phyloP scores from a whole-genome alignment of 192 early-diverging fungal species.

The Coemansia sp. region DNA sequence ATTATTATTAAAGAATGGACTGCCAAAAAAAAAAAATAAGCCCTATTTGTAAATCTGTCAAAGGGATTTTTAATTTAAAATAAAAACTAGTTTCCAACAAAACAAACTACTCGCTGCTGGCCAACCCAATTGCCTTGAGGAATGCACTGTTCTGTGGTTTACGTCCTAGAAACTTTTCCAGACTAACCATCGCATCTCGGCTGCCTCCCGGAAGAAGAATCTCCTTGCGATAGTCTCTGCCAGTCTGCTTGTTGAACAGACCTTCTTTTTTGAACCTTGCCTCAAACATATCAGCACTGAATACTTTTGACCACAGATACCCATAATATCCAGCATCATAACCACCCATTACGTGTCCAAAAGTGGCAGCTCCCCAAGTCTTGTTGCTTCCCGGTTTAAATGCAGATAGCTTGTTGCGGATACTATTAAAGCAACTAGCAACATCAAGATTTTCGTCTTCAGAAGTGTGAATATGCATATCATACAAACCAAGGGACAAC shows the following conservation, averaged over 20 bases:
- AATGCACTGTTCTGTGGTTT: slow-evolving; percentile 73
- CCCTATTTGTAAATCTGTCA: neutral
- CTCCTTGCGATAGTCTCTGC: slow-evolving; percentile 21
- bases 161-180: slow-evolving; percentile 73
- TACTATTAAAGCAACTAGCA: slow-evolving; percentile 28
- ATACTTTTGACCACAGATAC: slow-evolving; percentile 76
- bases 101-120: neutral
- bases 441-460: slow-evolving; percentile 40
- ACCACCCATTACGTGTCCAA: slow-evolving; percentile 69
- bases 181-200: slow-evolving; percentile 65
- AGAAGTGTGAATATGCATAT: slow-evolving; percentile 67
- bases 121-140: slow-evolving; percentile 33
- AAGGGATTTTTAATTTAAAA: neutral
- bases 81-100: neutral
- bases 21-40: neutral
- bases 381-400: slow-evolving; percentile 25
- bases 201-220: slow-evolving; percentile 70
- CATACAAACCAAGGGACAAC: slow-evolving; percentile 68
- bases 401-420: slow-evolving; percentile 23
- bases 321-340: slow-evolving; percentile 75
- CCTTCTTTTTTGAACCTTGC: slow-evolving; percentile 62
- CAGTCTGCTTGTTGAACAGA: slow-evolving; percentile 50
- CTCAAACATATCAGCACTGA: slow-evolving; percentile 78
- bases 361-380: slow-evolving; percentile 48
- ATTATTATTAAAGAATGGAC: too few species aligned